Base-by-base conservation (phyloP, 768 basidiomycete genomes). In the Phylloporus sp. region DNA sequence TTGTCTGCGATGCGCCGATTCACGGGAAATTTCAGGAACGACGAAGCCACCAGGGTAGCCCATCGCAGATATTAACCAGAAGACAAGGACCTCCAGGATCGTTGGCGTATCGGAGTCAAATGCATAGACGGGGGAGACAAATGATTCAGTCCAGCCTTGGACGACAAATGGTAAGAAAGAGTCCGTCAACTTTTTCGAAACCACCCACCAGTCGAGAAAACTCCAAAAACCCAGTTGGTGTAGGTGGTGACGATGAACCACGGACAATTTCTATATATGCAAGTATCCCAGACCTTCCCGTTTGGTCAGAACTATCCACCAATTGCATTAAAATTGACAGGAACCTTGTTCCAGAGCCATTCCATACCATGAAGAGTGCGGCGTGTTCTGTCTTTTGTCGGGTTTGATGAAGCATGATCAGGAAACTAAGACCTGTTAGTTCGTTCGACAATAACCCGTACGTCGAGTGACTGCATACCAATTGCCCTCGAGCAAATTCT, bases 1-100 rank as follows among this genome's bases (percentile, higher is more conserved):
- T 33, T 57, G 65, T 8, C 44, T 53, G 14, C 36, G 56, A 38
- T 57, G 52, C 21, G 20, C 50, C 32, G 24, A 35, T 18, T 66
- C 65, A 9, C 28, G 21, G 7, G 56, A 35, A 22, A 56, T 52
- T 33, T 65, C 60, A 23, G 65, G 65, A 14, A 65, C 53, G 13
- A 48, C 40, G 38, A 68, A 66, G 13, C 65, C 60, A 33, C 62
- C 65, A 3, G 61, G 50, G 29, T 71, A 56, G 0, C 63, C 67
- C 72, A 77, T 74, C 9, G 78, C 74, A 41, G 80, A 80, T 29
- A 69, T 69, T 39, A 79, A 58, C 81, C 81, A 84, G 59, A 72
- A 82, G 8, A 70, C 60, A 20, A 83, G 59, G 48, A 69, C 64
- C 60, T 81, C 76, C 44, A 77, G 53, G 38, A 82, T 66, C 11